Conservation (phyloP, 2,329 filamentous ascomycete genomes). For the Clarireedia paspali region DNA sequence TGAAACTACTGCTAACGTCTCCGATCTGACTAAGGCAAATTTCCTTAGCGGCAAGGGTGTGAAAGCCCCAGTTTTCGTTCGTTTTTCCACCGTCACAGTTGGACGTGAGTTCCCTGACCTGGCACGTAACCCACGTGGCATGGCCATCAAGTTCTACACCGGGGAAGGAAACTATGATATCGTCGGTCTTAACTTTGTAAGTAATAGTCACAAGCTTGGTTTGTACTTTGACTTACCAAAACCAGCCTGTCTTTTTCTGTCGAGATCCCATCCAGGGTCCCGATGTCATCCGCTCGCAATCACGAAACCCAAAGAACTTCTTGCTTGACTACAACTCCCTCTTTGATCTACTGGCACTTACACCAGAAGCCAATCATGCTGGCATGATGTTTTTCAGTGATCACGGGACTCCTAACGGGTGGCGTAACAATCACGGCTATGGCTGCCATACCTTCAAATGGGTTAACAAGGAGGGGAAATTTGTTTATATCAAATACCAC, state of each 20-base stretch:
- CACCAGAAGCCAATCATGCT: slow-evolving; percentile 48
- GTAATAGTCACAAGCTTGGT: not conserved
- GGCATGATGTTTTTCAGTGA: slow-evolving; percentile 52
- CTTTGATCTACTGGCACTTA: slow-evolving; percentile 17
- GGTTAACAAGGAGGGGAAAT: slow-evolving; percentile 44
- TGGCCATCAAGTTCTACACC: slow-evolving; percentile 42
- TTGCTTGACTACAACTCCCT: slow-evolving; percentile 23
- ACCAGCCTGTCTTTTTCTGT: slow-evolving; percentile 60
- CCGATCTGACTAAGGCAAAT: slow-evolving; percentile 34
- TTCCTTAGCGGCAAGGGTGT: slow-evolving; percentile 54
- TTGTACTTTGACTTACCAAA: not conserved
- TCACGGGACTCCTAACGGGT: slow-evolving; percentile 46
- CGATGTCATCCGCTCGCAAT: slow-evolving; percentile 65
- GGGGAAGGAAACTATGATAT: slow-evolving; percentile 41
- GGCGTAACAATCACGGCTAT: slow-evolving; percentile 47
- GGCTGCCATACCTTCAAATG: slow-evolving; percentile 48
- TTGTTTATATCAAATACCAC: slow-evolving; percentile 46
- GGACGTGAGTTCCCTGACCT: slow-evolving; percentile 38
- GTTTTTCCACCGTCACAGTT: slow-evolving; percentile 46
- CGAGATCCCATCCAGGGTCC: slow-evolving; percentile 65
- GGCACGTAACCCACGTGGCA: slow-evolving; percentile 39
- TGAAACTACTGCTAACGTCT: slow-evolving; percentile 13
- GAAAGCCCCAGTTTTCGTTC: slow-evolving; percentile 52
- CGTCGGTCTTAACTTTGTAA: not conserved
- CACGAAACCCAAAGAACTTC: slow-evolving; percentile 49